Conservation (phyloP, 345 rosid genomes). For the Heritiera littoralis region DNA sequence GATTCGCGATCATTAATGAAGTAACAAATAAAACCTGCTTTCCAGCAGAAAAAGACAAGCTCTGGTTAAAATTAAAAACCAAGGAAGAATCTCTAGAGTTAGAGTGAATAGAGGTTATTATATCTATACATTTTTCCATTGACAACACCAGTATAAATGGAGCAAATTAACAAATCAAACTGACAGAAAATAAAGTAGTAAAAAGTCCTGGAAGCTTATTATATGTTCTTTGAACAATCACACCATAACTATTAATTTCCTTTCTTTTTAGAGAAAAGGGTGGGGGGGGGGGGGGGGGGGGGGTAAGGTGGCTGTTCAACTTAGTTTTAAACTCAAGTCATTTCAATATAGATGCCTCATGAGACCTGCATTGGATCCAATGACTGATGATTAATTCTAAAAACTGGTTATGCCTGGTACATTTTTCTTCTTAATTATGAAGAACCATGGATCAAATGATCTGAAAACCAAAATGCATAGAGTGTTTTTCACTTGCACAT, state of each 20-base stretch:
- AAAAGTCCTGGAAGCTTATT: constrained; percentile 4
- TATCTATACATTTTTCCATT: not conserved
- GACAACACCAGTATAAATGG: not conserved
- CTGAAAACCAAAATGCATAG: not conserved
- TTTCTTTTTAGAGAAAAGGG: not conserved
- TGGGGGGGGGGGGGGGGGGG: too few relatives aligned
- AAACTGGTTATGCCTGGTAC: not conserved
- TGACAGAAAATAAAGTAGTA: not conserved
- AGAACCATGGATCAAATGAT: not conserved
- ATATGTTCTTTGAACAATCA: not conserved
- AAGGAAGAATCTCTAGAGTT: not conserved
- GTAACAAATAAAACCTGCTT: not conserved
- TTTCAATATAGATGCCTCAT: not conserved
- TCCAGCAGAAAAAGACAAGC: not conserved
- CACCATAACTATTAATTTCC: not conserved
- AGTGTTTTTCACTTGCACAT: not conserved
- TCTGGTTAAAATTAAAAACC: not conserved
- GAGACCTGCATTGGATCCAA: not conserved
- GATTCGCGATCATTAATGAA: not conserved
- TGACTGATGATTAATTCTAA: not conserved
- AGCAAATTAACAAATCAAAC: not conserved
- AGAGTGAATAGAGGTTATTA: not conserved
- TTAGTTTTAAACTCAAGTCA: not conserved
- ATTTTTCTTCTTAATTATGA: not conserved
- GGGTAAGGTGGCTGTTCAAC: not conserved